Base-by-base conservation (phyloP, 139 green algal species). In the Edaphochlamys debaryana region DNA sequence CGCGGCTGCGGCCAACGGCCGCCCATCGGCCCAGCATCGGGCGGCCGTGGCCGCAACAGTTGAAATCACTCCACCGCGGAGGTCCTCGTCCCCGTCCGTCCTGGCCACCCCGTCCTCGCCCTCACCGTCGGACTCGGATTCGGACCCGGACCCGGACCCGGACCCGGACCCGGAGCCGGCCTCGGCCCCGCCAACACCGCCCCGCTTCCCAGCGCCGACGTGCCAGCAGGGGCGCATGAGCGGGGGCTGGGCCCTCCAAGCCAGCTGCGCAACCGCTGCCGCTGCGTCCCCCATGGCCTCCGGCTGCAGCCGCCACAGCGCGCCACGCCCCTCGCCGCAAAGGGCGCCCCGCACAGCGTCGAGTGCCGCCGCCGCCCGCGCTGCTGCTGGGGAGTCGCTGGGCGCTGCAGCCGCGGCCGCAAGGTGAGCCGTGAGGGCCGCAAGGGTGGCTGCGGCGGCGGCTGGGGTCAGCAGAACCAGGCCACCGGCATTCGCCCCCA, bases 401-500 rank as follows among this genome's bases (percentile, higher is more conserved):
- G 45, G 45, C 45, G 5, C 76, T 63, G 42, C 64, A 40, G 42
- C 32, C 3, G 32, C 42, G 30, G 32, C 30, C 19, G 56, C 54
- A 36, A 37, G 73, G 42, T 9, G 63, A 63, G 1, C 23, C 63
- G 1, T 34, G 32, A 82, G 45, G 8, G 56, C 74, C 9, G 38
- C 19, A 2, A 81, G 40, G 9, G 74, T 36, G 15, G 15, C n/a
- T 0, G 62, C 62, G 30, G 62, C 60, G 6, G 60, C 60, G 4
- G 60, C 60, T 8, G 60, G 29, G 0, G 22, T 17, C 62, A 82
- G 62, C 62, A 74, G 41, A 20, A 82, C n/a, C n/a, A 66, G 32
- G 7, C 82, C 71, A 29, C 42, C 67, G 23, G 56, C 32, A 56
- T 88, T 88, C 22, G 38, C 50, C 30, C 83, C 83, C 38, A 88